phyloP scores from a whole-genome alignment of 495 filamentous ascomycete species.

The Cryomyces minteri region DNA sequence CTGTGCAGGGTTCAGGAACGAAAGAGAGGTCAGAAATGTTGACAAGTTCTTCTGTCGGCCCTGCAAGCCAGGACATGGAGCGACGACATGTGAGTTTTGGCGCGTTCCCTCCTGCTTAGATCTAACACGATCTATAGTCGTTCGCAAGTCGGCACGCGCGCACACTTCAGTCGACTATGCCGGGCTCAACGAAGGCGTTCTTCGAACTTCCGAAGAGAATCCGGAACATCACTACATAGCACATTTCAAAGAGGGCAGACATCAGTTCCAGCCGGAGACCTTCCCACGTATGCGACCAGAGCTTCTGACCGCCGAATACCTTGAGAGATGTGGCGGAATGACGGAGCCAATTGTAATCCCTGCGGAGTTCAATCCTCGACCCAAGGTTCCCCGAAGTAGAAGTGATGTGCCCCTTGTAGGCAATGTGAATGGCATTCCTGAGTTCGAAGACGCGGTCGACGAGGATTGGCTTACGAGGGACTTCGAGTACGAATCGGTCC shows the following conservation, averaged over 20 bases:
- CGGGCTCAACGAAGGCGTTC: constrained; percentile 52
- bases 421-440: not conserved
- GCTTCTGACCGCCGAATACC: constrained; percentile 44
- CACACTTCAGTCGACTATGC: constrained; percentile 61
- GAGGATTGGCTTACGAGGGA: constrained; percentile 5
- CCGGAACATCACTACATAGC: constrained; percentile 57
- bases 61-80: constrained; percentile 41
- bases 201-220: constrained; percentile 50
- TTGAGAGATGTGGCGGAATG: constrained; percentile 49
- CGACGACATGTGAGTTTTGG: constrained; percentile 44
- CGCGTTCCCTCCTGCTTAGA: not conserved
- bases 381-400: not conserved
- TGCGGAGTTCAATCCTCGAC: constrained; percentile 41
- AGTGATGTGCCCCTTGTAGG: not conserved
- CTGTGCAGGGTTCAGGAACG: constrained; percentile 54
- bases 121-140: constrained; percentile 8
- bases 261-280: constrained; percentile 40
- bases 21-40: constrained; percentile 47
- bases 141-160: constrained; percentile 35
- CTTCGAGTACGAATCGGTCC: constrained; percentile 26
- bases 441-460: not conserved
- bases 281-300: constrained; percentile 54
- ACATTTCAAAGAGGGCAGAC: constrained; percentile 48
- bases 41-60: constrained; percentile 52
- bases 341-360: constrained; percentile 55